These are phyloP conservation scores for Bipolaris zeicola DNA, from an alignment of 2,329 filamentous ascomycete species.

Conservation along the genomic window DNA sequence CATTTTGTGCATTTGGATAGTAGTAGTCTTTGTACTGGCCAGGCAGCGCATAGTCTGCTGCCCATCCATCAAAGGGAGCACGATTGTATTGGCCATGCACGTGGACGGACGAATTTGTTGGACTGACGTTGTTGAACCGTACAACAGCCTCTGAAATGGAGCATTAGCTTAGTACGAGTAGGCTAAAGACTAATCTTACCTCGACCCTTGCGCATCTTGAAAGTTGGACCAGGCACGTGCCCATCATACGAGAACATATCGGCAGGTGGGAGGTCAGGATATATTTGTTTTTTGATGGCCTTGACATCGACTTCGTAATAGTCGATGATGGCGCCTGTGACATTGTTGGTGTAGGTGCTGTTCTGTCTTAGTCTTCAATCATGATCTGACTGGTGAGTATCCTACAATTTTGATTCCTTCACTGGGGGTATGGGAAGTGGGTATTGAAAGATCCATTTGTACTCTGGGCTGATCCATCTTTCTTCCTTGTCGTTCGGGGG, in stretches of 20 bases:
- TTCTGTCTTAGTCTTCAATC: constrained; percentile 21
- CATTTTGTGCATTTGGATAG: constrained; percentile 62
- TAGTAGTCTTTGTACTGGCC: constrained; percentile 67
- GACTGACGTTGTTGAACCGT: constrained; percentile 59
- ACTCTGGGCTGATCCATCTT: constrained; percentile 45
- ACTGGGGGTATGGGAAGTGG: constrained; percentile 55
- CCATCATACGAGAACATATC: constrained; percentile 60
- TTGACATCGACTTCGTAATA: constrained; percentile 56
- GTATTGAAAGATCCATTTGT: constrained; percentile 48
- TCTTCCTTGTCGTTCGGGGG: constrained; percentile 10
- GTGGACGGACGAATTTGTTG: constrained; percentile 56
- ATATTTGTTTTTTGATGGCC: constrained; percentile 50
- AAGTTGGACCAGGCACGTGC: constrained; percentile 60
- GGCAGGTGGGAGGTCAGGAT: constrained; percentile 50
- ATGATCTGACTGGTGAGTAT: neutral
- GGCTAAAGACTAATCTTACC: constrained; percentile 17
- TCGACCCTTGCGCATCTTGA: constrained; percentile 55
- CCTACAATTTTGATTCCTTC: constrained; percentile 52
- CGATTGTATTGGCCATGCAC: constrained; percentile 60
- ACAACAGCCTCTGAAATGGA: constrained; percentile 56
- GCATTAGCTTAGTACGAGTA: constrained; percentile 1
- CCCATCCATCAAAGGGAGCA: constrained; percentile 60
- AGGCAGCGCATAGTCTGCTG: constrained; percentile 57
- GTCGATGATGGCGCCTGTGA: constrained; percentile 49
- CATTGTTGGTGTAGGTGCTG: constrained; percentile 44